Base-by-base conservation (phyloP, 2,329 filamentous ascomycete genomes). In the Pseudogymnoascus sp. region DNA sequence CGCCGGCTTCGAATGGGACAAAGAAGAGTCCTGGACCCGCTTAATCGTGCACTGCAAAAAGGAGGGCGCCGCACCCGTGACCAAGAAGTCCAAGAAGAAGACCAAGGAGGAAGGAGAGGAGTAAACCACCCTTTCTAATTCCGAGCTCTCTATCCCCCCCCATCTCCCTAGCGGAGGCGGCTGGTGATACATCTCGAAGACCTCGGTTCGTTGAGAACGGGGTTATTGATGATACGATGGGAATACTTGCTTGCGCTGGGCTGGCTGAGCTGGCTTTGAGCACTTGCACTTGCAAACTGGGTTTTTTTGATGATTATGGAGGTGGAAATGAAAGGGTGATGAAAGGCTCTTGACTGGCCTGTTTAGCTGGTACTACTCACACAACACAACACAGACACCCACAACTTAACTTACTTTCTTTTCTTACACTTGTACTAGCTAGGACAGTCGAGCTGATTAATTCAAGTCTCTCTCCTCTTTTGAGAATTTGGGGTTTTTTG, bases 1-100 rank as follows among this genome's bases (percentile, higher is more conserved):
- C 70, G 88, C 88, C 73, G 93, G 93, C 69, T 97, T 98, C 80
- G 92, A 96, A 82, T 97, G 93, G 93, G 90, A 96, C 79, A 90
- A 89, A 76, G 90, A 96, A 71, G 91, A 96, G 78, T 92, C 87
- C 74, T 96, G 92, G 87, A 93, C 90, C 63, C 85, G 86, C 68
- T 84, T 98, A 73, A 81, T 96, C 72, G 92, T 97, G 68, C 92
- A 95, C 78, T 90, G 93, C 75, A 88, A 88, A 77, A 88, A 87
- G 77, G 83, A 89, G 71, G 85, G 85, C 66, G 82, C 83, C 77
- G 81, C 66, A 76, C 77, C 66, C 73, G 77, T 67, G 76, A 86
- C 86, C 79, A 92, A 92, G 84, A 85, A 84, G 79, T 80, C 67
- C 61, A 86, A 87, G 80, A 54, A 54, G 45, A 85, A 84, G 78